These are phyloP conservation scores for Sanghuangporus baumii DNA, from an alignment of 1,284 basidiomycete genomes.

Conservation along the genomic window DNA sequence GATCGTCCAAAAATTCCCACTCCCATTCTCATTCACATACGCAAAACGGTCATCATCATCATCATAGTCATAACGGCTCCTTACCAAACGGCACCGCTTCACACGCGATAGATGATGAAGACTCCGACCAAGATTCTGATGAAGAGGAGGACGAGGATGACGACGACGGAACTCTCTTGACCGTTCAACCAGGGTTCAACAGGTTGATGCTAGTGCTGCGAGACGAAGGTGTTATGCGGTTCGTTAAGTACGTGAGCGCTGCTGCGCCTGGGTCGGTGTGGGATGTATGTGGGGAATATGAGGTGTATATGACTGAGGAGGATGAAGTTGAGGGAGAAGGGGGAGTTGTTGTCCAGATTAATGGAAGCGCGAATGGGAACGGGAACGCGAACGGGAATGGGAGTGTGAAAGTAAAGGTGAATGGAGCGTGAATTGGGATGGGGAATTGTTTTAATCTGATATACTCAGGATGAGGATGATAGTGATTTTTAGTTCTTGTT, in stretches of 20 bases:
- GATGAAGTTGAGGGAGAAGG: conserved; percentile 1
- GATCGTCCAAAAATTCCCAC: conserved; percentile 39
- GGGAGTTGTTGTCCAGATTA: background rate
- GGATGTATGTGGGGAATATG: conserved; percentile 88
- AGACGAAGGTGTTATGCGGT: conserved; percentile 90
- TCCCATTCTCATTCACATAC: conserved; percentile 24
- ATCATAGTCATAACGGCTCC: background rate
- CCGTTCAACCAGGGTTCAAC: conserved; percentile 90
- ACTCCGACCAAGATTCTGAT: conserved; percentile 22
- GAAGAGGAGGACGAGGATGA: conserved; percentile 45
- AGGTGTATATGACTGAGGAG: conserved; percentile 41
- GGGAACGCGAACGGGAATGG: background rate
- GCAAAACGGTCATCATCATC: conserved; percentile 10
- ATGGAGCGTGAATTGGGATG: conserved; percentile 14
- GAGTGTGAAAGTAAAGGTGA: background rate
- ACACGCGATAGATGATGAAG: conserved; percentile 1
- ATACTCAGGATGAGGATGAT: background rate
- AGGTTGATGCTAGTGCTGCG: conserved; percentile 84
- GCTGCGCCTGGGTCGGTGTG: conserved; percentile 83
- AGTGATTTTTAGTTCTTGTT: conserved; percentile 1
- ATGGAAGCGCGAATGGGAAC: background rate
- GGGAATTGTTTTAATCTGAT: conserved; percentile 6
- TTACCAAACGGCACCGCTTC: background rate
- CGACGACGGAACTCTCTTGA: conserved; percentile 83
- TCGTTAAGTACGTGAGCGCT: conserved; percentile 91